A percentile compares a stretch with the other conserved stretches of the same genome.
Conservation (phyloP, 176 grass and related monocot species). For the Metroxylon sagu region DNA sequence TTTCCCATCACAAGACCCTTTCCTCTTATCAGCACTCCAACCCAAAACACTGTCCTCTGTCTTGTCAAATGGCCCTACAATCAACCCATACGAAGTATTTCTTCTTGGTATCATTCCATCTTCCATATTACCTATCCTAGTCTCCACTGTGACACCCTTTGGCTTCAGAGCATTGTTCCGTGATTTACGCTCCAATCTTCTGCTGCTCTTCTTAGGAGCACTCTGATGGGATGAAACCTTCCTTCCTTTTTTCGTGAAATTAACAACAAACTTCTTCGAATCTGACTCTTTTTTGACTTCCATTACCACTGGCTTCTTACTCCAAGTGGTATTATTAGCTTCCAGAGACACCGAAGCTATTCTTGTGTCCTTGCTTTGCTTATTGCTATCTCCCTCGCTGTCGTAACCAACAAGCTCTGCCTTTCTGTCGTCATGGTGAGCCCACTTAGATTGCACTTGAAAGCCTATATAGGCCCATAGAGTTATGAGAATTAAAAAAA, state of each 20-base stretch:
- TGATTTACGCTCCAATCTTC: slow-evolving; percentile 8
- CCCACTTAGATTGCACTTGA: slow-evolving; percentile 40
- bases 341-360: slow-evolving; percentile 2
- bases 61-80: slow-evolving; percentile 41
- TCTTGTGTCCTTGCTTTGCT: slow-evolving; percentile 2
- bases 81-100: slow-evolving; percentile 45
- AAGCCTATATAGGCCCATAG: slow-evolving; percentile 40
- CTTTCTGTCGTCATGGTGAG: slow-evolving; percentile 22
- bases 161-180: not conserved
- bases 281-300: slow-evolving; percentile 10
- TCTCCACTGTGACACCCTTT: slow-evolving; percentile 11
- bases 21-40: slow-evolving; percentile 33
- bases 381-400: slow-evolving; percentile 13
- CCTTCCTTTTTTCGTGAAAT: slow-evolving; percentile 8
- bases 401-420: slow-evolving; percentile 14
- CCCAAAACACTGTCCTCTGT: slow-evolving; percentile 29
- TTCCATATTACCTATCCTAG: slow-evolving; percentile 20
- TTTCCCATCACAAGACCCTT: slow-evolving; percentile 26
- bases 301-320: slow-evolving; percentile 5
- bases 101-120: slow-evolving; percentile 33
- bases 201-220: slow-evolving; percentile 12
- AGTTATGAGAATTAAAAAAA: slow-evolving; percentile 30
- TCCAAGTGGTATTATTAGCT: slow-evolving; percentile 14
- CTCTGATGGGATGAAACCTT: slow-evolving; percentile 1
- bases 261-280: slow-evolving; percentile 16